A percentile compares a stretch with the other conserved stretches of the same genome.
Evolutionary conservation across 371 early-diverging fungal genomes (phyloP).

Genomic region (Mortierella sp.): DNA sequence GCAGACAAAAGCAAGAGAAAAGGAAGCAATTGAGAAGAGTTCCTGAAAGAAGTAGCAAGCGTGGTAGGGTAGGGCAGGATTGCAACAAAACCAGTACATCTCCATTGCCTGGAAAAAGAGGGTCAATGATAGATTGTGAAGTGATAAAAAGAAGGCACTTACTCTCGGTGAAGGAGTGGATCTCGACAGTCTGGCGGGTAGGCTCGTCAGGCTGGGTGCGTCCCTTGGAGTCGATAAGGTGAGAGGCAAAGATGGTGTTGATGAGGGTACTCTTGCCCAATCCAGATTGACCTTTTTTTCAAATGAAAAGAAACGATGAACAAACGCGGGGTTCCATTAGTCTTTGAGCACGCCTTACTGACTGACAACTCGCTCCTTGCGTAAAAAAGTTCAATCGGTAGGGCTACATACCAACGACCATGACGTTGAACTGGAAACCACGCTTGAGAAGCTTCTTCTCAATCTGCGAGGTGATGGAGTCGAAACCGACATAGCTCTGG

Average conservation of each 20-base stretch:
- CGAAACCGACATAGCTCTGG: conserved; percentile 94
- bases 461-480: conserved; percentile 90
- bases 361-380: neutral
- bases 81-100: too few species aligned
- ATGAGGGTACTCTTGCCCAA: conserved; percentile 99
- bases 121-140: neutral
- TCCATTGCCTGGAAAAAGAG: too few species aligned
- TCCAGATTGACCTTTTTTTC: conserved; percentile 91
- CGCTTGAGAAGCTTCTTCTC: conserved; percentile 82
- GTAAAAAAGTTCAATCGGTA: neutral
- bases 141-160: conserved; percentile 32
- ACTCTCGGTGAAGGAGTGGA: conserved; percentile 86
- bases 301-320: neutral
- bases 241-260: conserved; percentile 93
- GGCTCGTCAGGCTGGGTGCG: conserved; percentile 81
- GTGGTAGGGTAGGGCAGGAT: neutral
- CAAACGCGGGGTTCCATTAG: neutral
- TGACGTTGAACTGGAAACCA: conserved; percentile 95
- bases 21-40: neutral
- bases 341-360: neutral
- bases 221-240: conserved; percentile 88
- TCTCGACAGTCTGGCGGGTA: conserved; percentile 88
- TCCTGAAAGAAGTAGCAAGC: neutral
- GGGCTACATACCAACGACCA: conserved; percentile 84
- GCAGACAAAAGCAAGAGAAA: conserved; percentile 2